These are phyloP conservation scores for Reticulascus tulasneorum DNA, from an alignment of 2,329 filamentous ascomycete genomes.

Conservation along the genomic window DNA sequence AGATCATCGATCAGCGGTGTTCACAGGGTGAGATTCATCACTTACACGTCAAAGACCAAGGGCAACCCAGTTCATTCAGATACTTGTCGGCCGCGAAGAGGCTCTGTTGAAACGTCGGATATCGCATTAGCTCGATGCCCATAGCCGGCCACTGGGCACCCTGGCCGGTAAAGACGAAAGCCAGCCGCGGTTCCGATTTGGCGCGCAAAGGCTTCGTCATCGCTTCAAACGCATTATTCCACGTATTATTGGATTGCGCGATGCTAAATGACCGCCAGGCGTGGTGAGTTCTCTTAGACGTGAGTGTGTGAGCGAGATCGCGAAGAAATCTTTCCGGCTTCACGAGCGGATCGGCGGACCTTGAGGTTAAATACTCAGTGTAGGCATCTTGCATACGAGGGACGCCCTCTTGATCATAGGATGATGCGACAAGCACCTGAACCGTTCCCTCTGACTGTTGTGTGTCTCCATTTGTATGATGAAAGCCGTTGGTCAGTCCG, in stretches of 20 bases:
- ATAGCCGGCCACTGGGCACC: conserved; percentile 21
- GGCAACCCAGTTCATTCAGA: conserved; percentile 25
- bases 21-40: conserved; percentile 3
- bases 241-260: not conserved
- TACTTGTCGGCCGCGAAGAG: conserved; percentile 30
- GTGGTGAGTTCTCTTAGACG: conserved; percentile 5
- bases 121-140: conserved; percentile 16
- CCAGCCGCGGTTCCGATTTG: conserved; percentile 7
- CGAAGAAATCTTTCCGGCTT: conserved; percentile 1
- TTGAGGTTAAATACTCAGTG: conserved; percentile 7
- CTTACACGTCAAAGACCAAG: conserved; percentile 16
- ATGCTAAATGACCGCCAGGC: conserved; percentile 5
- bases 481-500: not conserved
- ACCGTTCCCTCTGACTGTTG: conserved; percentile 13
- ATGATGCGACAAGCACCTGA: conserved; percentile 38
- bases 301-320: conserved; percentile 43
- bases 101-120: conserved; percentile 29
- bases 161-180: conserved; percentile 23
- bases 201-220: not conserved
- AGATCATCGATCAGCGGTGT: not conserved
- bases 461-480: no score
- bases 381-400: conserved; percentile 29
- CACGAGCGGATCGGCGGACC: conserved; percentile 1
- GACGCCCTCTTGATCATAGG: conserved; percentile 36
- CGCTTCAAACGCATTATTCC: conserved; percentile 2